phyloP scores from a whole-genome alignment of 2,329 filamentous ascomycete genomes.

The Setomelanomma holmii region DNA sequence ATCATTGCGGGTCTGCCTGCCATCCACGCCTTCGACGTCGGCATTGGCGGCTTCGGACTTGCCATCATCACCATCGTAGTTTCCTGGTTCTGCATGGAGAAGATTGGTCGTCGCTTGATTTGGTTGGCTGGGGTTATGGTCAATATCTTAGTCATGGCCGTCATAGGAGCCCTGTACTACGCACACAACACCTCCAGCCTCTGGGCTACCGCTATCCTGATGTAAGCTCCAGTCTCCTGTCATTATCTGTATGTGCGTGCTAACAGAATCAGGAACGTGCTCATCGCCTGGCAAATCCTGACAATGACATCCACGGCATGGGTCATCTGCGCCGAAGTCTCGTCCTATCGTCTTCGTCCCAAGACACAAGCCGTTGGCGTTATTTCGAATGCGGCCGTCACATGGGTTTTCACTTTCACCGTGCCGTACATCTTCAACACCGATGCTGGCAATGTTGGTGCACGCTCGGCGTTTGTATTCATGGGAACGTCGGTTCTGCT shows the following conservation, averaged over 20 bases:
- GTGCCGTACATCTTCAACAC: slow-evolving; percentile 15
- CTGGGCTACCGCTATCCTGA: slow-evolving; percentile 11
- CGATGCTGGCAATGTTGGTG: slow-evolving; percentile 10
- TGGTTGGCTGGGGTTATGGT: slow-evolving; percentile 8
- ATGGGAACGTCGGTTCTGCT: slow-evolving; percentile 1
- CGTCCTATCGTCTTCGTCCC: slow-evolving; percentile 79
- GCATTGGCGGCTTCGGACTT: slow-evolving; percentile 12
- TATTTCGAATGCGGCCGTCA: slow-evolving; percentile 34
- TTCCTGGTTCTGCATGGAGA: slow-evolving; percentile 13
- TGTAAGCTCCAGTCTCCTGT: neutral
- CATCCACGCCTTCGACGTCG: slow-evolving; percentile 11
- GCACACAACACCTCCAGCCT: neutral
- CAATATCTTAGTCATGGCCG: slow-evolving; percentile 6
- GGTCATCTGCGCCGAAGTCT: slow-evolving; percentile 80
- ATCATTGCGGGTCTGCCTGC: slow-evolving; percentile 11
- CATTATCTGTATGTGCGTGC: neutral
- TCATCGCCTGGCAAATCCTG: slow-evolving; percentile 12
- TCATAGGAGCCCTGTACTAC: slow-evolving; percentile 10
- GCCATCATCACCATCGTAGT: slow-evolving; percentile 9
- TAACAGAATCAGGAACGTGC: slow-evolving; percentile 1
- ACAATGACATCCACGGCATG: slow-evolving; percentile 73
- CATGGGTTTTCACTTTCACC: slow-evolving; percentile 35
- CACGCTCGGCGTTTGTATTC: slow-evolving; percentile 13
- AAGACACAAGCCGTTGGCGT: slow-evolving; percentile 61
- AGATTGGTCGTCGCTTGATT: slow-evolving; percentile 12